Conservation (phyloP, 257 asterid genomes). For the Handroanthus guayacan region DNA sequence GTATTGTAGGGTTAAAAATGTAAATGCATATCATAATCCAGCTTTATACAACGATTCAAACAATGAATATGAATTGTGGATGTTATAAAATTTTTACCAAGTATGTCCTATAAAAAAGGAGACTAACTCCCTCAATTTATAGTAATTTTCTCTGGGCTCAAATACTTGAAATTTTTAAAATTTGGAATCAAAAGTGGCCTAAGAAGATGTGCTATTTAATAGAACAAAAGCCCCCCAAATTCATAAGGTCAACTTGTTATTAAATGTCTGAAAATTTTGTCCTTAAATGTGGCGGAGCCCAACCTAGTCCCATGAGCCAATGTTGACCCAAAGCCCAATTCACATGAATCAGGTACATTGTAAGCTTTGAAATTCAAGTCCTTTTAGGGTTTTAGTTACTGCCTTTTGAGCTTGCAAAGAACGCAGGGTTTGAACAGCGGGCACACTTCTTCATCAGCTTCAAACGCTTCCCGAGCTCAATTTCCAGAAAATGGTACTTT, state of each 20-base stretch:
- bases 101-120: too few species aligned
- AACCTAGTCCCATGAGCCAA: neutral
- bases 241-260: neutral
- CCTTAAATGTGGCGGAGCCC: neutral
- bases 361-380: constrained; percentile 16
- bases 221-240: neutral
- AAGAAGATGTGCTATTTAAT: neutral
- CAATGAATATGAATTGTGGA: too few species aligned
- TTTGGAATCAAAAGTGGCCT: neutral
- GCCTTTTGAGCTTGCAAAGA: neutral
- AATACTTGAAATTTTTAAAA: too few species aligned
- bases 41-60: too few species aligned
- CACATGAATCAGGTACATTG: neutral
- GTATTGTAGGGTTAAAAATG: too few species aligned
- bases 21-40: too few species aligned
- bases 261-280: neutral
- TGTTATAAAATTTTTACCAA: too few species aligned
- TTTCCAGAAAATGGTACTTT: constrained; percentile 23
- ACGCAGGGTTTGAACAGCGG: neutral
- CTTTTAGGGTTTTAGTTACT: constrained; percentile 26
- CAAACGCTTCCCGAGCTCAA: neutral
- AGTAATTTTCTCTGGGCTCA: too few species aligned
- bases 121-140: too few species aligned
- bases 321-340: constrained; percentile 6
- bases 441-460: neutral